phyloP scores from a whole-genome alignment of 192 early-diverging fungal species.

The Entomortierella chlamydospora region DNA sequence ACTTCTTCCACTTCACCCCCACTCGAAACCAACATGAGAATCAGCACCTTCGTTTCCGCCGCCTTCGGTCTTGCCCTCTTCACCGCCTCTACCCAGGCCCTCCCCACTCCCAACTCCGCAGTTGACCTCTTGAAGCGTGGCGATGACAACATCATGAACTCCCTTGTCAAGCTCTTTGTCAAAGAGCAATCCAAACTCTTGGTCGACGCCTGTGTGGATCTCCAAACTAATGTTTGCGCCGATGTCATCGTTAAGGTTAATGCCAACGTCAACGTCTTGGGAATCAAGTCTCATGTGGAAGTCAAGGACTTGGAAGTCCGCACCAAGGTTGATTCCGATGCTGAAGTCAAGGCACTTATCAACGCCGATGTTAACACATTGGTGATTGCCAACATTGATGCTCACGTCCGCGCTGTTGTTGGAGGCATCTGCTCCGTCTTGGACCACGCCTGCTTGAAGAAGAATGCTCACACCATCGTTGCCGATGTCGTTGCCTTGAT shows the following conservation, averaged over 20 bases:
- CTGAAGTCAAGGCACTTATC: slow-evolving; percentile 19
- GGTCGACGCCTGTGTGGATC: slow-evolving; percentile 21
- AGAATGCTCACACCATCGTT: slow-evolving; percentile 31
- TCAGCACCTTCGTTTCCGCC: slow-evolving; percentile 36
- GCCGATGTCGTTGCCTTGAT: slow-evolving; percentile 28
- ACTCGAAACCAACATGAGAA: slow-evolving; percentile 22
- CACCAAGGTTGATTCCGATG: slow-evolving; percentile 2
- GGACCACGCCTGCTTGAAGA: slow-evolving; percentile 18
- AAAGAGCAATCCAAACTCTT: slow-evolving; percentile 13
- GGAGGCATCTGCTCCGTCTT: slow-evolving; percentile 2
- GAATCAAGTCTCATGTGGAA: neutral
- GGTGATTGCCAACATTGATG: slow-evolving; percentile 41
- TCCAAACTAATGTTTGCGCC: slow-evolving; percentile 24
- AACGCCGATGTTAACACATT: slow-evolving; percentile 5
- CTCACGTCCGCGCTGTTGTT: slow-evolving; percentile 26
- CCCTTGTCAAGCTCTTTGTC: slow-evolving; percentile 29
- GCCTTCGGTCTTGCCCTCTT: slow-evolving; percentile 40
- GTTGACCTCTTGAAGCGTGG: slow-evolving; percentile 31
- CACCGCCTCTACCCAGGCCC: slow-evolving; percentile 37
- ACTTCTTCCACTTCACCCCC: neutral
- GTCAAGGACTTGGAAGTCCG: slow-evolving; percentile 11
- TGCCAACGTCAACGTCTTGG: slow-evolving; percentile 6
- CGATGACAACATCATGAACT: slow-evolving; percentile 1
- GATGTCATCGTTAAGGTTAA: slow-evolving; percentile 24
- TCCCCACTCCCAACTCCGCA: slow-evolving; percentile 5